Evolutionary conservation across 2,329 filamentous ascomycete species (phyloP).

Genomic region (Rugonectria rugulosa): DNA sequence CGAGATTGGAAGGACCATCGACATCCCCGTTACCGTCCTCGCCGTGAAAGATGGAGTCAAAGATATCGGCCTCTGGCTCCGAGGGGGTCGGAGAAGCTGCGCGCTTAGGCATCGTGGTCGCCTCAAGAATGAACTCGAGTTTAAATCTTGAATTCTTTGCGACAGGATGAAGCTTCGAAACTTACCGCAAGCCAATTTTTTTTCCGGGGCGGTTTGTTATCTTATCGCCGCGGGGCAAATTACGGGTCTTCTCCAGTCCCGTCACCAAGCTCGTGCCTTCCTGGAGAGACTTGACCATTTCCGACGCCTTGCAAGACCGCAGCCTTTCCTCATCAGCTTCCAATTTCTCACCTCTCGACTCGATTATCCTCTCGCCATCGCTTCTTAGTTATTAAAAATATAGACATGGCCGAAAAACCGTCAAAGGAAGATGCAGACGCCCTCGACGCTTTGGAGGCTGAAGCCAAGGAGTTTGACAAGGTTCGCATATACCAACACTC

Average conservation of each 20-base stretch:
- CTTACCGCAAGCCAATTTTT: conserved; percentile 41
- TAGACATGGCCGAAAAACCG: conserved; percentile 48
- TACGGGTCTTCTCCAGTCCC: conserved; percentile 24
- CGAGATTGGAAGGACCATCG: conserved; percentile 47
- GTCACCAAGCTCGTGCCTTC: not conserved
- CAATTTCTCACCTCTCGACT: not conserved
- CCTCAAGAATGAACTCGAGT: conserved; percentile 10
- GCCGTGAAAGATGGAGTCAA: conserved; percentile 75
- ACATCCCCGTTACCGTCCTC: conserved; percentile 58
- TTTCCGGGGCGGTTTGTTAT: conserved; percentile 41
- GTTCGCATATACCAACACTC: conserved; percentile 51
- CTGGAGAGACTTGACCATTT: not conserved
- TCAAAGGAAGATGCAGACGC: conserved; percentile 72
- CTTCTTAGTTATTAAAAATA: not conserved
- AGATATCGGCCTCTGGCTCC: conserved; percentile 92
- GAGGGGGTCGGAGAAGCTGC: conserved; percentile 83
- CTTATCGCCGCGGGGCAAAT: conserved; percentile 50
- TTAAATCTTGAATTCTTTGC: conserved; percentile 13
- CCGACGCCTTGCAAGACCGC: not conserved
- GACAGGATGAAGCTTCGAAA: conserved; percentile 18
- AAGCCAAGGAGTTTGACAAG: conserved; percentile 92
- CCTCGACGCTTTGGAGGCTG: conserved; percentile 80
- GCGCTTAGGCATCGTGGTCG: conserved; percentile 70
- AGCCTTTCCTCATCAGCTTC: conserved; percentile 11
- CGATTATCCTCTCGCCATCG: not conserved